phyloP scores from a whole-genome alignment of 345 rosid genomes.

The Camelina sativa region DNA sequence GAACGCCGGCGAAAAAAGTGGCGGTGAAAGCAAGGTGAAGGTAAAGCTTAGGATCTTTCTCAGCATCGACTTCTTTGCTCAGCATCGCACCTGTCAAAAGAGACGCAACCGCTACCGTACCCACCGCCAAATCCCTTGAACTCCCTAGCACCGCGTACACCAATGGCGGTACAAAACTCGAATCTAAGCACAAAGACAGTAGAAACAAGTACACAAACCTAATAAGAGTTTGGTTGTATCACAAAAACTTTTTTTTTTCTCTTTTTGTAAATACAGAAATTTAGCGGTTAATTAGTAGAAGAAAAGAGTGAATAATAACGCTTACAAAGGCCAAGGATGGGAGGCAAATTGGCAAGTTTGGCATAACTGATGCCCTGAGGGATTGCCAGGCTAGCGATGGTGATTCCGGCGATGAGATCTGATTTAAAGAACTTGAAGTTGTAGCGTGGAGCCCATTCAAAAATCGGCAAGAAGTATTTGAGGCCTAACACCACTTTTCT shows the following conservation, averaged over 20 bases:
- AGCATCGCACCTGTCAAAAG: constrained; percentile 75
- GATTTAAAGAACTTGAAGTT: constrained; percentile 73
- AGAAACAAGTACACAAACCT: background rate
- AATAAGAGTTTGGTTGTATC: too few species aligned
- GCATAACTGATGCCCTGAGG: constrained; percentile 99
- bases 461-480: constrained; percentile 72
- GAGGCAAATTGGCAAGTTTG: constrained; percentile 82
- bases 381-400: constrained; percentile 94
- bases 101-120: constrained; percentile 89
- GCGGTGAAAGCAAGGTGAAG: constrained; percentile 80
- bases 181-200: constrained; percentile 53
- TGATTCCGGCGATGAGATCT: constrained; percentile 84
- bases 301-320: background rate
- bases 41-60: constrained; percentile 63
- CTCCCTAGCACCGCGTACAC: constrained; percentile 97
- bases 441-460: constrained; percentile 94
- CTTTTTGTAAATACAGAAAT: too few species aligned
- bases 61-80: constrained; percentile 69
- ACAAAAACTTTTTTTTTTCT: too few species aligned
- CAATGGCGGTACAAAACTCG: constrained; percentile 93
- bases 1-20: constrained; percentile 83
- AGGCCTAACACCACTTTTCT: constrained; percentile 61
- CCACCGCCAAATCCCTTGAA: constrained; percentile 91
- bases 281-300: background rate
- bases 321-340: constrained; percentile 93